A percentile compares a stretch with the other conserved stretches of the same genome.
Evolutionary conservation across 257 asterid species (phyloP).

Genomic region (Hygrophila difformis): DNA sequence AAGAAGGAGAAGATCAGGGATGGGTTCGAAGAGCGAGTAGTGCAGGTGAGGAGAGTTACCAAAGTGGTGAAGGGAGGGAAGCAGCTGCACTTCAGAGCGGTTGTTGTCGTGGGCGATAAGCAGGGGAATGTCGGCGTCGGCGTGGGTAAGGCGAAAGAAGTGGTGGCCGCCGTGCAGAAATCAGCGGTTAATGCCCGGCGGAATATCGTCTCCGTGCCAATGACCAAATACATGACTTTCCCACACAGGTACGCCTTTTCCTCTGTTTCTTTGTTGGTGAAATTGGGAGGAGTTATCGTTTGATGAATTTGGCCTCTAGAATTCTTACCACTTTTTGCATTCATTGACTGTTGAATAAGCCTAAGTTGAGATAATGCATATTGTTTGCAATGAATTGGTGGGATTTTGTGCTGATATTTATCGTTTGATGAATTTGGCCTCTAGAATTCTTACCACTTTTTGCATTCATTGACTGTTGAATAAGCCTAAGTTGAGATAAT

Average conservation of each 20-base stretch:
- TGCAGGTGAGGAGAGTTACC: constrained; percentile 91
- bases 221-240: constrained; percentile 86
- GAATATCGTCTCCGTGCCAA: constrained; percentile 63
- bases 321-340: too few species aligned
- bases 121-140: constrained; percentile 94
- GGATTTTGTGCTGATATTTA: not conserved
- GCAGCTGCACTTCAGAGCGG: constrained; percentile 77
- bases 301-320: not conserved
- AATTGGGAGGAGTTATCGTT: not conserved
- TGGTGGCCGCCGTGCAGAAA: constrained; percentile 72
- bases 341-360: too few species aligned
- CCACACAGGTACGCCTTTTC: constrained; percentile 62
- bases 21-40: constrained; percentile 88
- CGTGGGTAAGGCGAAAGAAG: constrained; percentile 91
- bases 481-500: too few species aligned
- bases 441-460: not conserved
- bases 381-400: too few species aligned
- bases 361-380: too few species aligned
- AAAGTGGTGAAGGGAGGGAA: constrained; percentile 98
- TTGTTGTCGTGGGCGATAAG: constrained; percentile 84
- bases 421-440: not conserved
- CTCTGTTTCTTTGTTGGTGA: not conserved
- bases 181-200: constrained; percentile 83
- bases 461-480: too few species aligned
- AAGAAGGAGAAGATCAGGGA: constrained; percentile 73